Base-by-base conservation (phyloP, 1,139 yeast species). In the Saccharomyces hybrid region DNA sequence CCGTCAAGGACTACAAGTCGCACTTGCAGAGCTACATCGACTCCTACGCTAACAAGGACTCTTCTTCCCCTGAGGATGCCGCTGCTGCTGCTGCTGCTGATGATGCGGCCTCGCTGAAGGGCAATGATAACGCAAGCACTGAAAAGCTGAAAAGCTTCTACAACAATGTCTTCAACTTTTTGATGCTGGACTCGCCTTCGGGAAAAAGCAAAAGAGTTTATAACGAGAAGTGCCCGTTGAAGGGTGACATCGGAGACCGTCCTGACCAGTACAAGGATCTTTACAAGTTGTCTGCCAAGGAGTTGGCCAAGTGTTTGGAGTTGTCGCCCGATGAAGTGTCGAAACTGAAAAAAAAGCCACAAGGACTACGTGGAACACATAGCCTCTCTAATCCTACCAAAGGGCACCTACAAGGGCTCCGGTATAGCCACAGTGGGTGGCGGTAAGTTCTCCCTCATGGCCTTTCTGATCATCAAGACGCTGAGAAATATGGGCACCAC, bases 401-500 rank as follows among this genome's bases (percentile, higher is more conserved):
- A 71, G 31, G 72, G 75, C 1, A 64, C 80, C 1, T 83, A 81
- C 65, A 65, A 72, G n/a, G 91, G 91, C 0, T 76, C 81, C 56
- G 96, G 96, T 29, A 82, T 88, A 46, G 96, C 88, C 1, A 84
- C 82, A 64, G 91, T 86, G 41, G 93, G 93, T 19, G 95, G 95
- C 48, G 93, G 91, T 2, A 79, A 78, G 61, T 86, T 83, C 73
- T 84, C 86, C 65, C 84, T 95, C 78, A 73, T 86, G 59, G 80
- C 89, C 14, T 72, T 86, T 50, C 72, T 86, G 28, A 82, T 93
- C 1, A 77, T 88, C 58, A 79, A 81, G 65, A 78, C 85, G 53
- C 70, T 88, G 51, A 73, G 96, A 59, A 78, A 82, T 16, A 70
- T 79, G 19, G 89, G 90, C 0, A 80, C 84, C 6, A 72, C 75